Conservation (phyloP, 768 basidiomycete genomes). For the Crassisporium funariophilum region DNA sequence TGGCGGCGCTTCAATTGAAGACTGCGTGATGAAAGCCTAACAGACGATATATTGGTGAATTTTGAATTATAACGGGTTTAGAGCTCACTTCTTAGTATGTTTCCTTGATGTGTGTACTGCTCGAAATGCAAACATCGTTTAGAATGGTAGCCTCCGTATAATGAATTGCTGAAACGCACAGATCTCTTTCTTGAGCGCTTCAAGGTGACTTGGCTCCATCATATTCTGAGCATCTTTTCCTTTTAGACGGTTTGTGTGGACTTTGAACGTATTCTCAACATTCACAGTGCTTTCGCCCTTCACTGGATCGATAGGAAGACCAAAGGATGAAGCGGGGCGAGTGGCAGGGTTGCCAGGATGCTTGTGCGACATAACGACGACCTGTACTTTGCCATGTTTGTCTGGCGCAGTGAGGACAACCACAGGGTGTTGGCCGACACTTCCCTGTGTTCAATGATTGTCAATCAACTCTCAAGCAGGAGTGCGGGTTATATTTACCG, state of each 20-base stretch:
- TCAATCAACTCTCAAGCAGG: neutral
- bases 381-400: slow-evolving; percentile 20
- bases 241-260: slow-evolving; percentile 24
- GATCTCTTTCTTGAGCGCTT: slow-evolving; percentile 22
- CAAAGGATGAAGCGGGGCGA: slow-evolving; percentile 24
- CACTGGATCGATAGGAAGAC: slow-evolving; percentile 27
- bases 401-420: slow-evolving; percentile 23
- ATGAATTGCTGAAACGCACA: too few species aligned
- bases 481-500: slow-evolving; percentile 14
- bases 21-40: too few species aligned
- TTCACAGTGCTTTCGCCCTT: slow-evolving; percentile 28
- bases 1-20: too few species aligned
- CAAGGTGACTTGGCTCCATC: slow-evolving; percentile 22
- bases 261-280: slow-evolving; percentile 22
- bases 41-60: too few species aligned
- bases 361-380: slow-evolving; percentile 27
- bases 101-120: too few species aligned
- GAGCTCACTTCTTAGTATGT: too few species aligned
- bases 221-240: slow-evolving; percentile 22
- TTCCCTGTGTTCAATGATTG: slow-evolving; percentile 16
- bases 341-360: slow-evolving; percentile 27
- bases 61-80: too few species aligned
- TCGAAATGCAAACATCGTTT: too few species aligned
- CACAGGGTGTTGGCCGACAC: slow-evolving; percentile 27
- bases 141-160: too few species aligned